Evolutionary conservation across 495 filamentous ascomycete genomes (phyloP), one percentile per base, ranked within the genome.

Genomic region (Poronia punctata): DNA sequence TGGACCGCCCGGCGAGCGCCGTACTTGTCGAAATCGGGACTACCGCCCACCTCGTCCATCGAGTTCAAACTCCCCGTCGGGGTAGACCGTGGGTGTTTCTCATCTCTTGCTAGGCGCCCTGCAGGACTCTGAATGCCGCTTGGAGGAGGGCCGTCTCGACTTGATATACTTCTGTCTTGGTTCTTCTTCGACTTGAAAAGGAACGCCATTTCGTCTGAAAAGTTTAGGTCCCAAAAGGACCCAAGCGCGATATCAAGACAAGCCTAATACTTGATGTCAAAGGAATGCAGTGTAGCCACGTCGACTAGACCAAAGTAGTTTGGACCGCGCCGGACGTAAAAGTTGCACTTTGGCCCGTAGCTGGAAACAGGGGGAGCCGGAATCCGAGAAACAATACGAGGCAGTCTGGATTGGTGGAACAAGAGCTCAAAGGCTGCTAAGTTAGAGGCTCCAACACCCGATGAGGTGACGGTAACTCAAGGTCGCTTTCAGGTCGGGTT

Each of bases 121-220:
- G 61, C 55, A 27, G 60, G 59, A 49, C 56, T 50, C 42, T 62
- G 64, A 19, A 59, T 49, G 14, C 42, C 52, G 3, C 56, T 53
- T 4, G 60, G 61, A 17, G 64, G 65, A 32, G 54, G 53, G 19
- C 66, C 68, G 53, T 73, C 68, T 48, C 68, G 63, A 47, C 65
- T 71, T 18, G 60, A 40, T 15, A 69, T 43, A 29, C 53, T 63
- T 49, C 68, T 61, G 42, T 71, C 66, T 52, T 76, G 75, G 44
- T 76, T 67, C 61, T 83, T 83, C 60, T 80, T 82, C 36, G 75
- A 78, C 61, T 80, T 80, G 68, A 83, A 83, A 45, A 85, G 71
- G 60, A 84, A 85, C 41, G 79, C 78, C 81, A 85, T 85, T 57
- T 57, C 64, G 64, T 35, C 18, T 40, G 33, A 35, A 12, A 35